A percentile compares a stretch with the other conserved stretches of the same genome.
phyloP scores from a whole-genome alignment of 768 basidiomycete genomes.

The Mycena rebaudengoi region DNA sequence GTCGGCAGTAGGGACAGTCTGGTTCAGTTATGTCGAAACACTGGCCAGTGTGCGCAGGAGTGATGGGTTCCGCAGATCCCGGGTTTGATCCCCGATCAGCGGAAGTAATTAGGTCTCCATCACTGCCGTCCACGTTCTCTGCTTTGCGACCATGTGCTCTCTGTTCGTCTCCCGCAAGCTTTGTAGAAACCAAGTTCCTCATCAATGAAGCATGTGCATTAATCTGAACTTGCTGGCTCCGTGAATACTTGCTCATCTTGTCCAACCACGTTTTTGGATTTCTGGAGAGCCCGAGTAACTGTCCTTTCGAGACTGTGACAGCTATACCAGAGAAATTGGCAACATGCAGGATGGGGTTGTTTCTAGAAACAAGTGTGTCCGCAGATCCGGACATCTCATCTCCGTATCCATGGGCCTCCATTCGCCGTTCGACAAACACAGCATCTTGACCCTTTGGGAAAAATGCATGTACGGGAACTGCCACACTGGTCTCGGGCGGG shows the following conservation, averaged over 20 bases:
- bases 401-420: conserved; percentile 1
- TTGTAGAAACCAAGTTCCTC: neutral
- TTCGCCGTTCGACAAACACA: conserved; percentile 20
- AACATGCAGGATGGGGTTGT: neutral
- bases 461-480: neutral
- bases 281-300: conserved; percentile 10
- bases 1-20: neutral
- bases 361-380: conserved; percentile 18
- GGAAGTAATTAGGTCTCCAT: too few relatives aligned
- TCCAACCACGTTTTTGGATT: conserved; percentile 25
- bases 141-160: too few relatives aligned
- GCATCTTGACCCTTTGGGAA: neutral
- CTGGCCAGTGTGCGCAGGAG: neutral
- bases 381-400: conserved; percentile 9
- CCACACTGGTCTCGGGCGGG: conserved; percentile 14
- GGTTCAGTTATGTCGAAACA: neutral
- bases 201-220: neutral
- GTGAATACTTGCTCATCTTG: neutral
- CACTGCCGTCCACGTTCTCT: too few relatives aligned
- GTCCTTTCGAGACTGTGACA: conserved; percentile 10
- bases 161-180: neutral
- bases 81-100: neutral
- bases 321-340: neutral
- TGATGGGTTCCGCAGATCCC: neutral
- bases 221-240: neutral